These are phyloP conservation scores for Paramarasmius palmivorus DNA, from an alignment of 1,284 basidiomycete genomes.

Conservation along the genomic window DNA sequence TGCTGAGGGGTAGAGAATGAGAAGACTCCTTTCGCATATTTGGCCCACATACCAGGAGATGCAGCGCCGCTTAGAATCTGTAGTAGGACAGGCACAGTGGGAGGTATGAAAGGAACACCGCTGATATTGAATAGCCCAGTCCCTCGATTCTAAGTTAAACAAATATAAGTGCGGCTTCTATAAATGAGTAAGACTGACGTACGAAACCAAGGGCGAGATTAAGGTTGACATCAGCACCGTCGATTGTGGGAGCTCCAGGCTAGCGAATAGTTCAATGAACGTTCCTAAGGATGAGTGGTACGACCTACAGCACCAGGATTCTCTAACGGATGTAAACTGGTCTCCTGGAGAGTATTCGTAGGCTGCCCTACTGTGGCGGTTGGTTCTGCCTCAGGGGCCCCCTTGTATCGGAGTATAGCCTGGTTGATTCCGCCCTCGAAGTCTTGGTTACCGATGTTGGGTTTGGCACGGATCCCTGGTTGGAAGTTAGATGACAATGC, in stretches of 20 bases:
- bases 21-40: background rate
- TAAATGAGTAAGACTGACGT: background rate
- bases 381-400: constrained; percentile 34
- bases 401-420: constrained; percentile 43
- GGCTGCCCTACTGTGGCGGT: constrained; percentile 17
- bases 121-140: background rate
- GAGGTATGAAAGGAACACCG: constrained; percentile 1
- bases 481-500: background rate
- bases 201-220: background rate
- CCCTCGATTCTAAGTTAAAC: constrained; percentile 13
- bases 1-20: background rate
- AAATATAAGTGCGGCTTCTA: background rate
- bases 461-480: constrained; percentile 40
- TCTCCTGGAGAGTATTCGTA: constrained; percentile 23
- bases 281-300: too few species aligned
- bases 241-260: background rate
- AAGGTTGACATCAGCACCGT: background rate
- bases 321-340: constrained; percentile 22
- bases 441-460: constrained; percentile 29
- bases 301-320: constrained; percentile 20
- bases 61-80: constrained; percentile 10
- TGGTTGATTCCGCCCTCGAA: constrained; percentile 37
- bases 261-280: too few species aligned
- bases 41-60: background rate
- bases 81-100: constrained; percentile 9